phyloP scores from a whole-genome alignment of 495 filamentous ascomycete genomes.

The Neurospora intermedia region DNA sequence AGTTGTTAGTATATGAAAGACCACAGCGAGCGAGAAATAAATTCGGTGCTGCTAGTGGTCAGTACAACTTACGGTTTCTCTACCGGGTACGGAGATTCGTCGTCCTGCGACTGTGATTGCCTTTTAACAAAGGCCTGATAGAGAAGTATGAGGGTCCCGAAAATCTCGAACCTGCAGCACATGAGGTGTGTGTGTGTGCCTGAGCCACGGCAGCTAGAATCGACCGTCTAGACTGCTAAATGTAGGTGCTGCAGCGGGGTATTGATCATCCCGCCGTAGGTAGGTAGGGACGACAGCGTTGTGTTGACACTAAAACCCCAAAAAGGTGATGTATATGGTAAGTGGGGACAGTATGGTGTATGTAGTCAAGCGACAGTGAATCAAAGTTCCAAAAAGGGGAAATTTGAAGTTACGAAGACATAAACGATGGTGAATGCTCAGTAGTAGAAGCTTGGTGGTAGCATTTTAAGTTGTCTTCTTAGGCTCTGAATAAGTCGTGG shows the following conservation, averaged over 20 bases:
- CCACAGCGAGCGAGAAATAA: not conserved
- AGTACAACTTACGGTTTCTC: not conserved
- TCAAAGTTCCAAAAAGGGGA: not conserved
- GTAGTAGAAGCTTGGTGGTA: not conserved
- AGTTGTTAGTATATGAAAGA: not conserved
- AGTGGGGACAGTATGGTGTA: not conserved
- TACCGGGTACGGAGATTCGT: slow-evolving; percentile 6
- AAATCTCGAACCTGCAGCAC: slow-evolving; percentile 39
- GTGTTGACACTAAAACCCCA: not conserved
- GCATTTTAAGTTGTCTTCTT: not conserved
- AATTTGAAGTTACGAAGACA: not conserved
- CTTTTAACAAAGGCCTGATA: slow-evolving; percentile 25
- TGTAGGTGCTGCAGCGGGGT: not conserved
- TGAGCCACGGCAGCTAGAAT: not conserved
- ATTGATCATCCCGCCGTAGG: not conserved
- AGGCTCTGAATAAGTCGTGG: not conserved
- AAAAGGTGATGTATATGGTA: not conserved
- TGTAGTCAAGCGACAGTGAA: not conserved
- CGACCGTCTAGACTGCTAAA: not conserved
- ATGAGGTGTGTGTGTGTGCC: slow-evolving; percentile 3
- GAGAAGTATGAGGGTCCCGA: slow-evolving; percentile 37
- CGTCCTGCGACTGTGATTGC: slow-evolving; percentile 9
- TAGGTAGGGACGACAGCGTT: not conserved
- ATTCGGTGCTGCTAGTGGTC: not conserved
- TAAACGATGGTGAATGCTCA: slow-evolving; percentile 1